phyloP scores from a whole-genome alignment of 140 eudicot genomes.

The Flaveria floridana region DNA sequence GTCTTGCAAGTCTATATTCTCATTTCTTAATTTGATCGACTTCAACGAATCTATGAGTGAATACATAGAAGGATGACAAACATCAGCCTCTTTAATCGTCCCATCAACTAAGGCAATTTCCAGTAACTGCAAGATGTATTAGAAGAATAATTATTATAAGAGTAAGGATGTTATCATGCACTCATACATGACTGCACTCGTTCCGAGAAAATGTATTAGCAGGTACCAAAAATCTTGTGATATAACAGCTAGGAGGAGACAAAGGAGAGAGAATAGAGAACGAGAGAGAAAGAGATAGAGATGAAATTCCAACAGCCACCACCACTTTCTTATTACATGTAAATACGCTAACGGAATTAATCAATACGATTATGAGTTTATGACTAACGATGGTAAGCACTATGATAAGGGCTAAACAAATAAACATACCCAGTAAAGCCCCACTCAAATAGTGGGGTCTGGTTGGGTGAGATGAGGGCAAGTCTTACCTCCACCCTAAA shows the following conservation, averaged over 20 bases:
- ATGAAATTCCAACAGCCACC: too few relatives aligned
- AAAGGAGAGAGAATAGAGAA: neutral
- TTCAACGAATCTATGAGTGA: conserved; percentile 51
- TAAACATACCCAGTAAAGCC: too few relatives aligned
- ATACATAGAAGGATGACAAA: conserved; percentile 43
- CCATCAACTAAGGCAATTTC: conserved; percentile 70
- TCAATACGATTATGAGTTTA: neutral
- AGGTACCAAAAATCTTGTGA: conserved; percentile 7
- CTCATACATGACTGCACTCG: neutral
- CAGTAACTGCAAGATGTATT: conserved; percentile 56
- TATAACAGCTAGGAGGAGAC: neutral
- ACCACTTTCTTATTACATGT: too few relatives aligned
- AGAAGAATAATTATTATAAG: conserved; percentile 17
- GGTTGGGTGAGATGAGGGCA: too few relatives aligned
- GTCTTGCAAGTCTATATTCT: conserved; percentile 48
- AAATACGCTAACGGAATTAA: too few relatives aligned
- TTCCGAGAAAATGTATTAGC: conserved; percentile 7
- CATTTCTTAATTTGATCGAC: conserved; percentile 34
- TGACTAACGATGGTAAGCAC: neutral
- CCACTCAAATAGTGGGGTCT: too few relatives aligned
- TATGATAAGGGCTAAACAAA: too few relatives aligned
- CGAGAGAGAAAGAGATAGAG: neutral
- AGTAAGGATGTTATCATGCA: conserved; percentile 7
- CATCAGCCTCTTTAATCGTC: conserved; percentile 64
- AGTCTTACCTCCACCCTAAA: too few relatives aligned